Evolutionary conservation across 2,329 filamentous ascomycete species (phyloP), one percentile per base, ranked within the genome.

Genomic region (Hymenoscyphus albidus): DNA sequence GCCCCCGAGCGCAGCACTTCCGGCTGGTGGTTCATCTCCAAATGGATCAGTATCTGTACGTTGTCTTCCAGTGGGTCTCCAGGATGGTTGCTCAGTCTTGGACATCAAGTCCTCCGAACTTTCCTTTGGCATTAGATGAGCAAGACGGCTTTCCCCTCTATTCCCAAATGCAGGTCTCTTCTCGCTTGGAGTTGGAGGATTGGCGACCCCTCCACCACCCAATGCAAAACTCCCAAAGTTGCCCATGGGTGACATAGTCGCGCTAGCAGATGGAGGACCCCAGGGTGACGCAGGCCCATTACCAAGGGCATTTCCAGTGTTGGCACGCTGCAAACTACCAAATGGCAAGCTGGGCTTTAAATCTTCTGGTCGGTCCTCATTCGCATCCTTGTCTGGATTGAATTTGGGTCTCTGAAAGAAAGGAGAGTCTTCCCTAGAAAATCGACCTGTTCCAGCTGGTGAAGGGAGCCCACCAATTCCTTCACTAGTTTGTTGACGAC

Each of bases 181-280:
- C 62, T 96, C 92, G 3, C 83, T 80, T 7, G 81, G 78, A 38
- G 86, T 81, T 6, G 83, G 78, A 18, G 84, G 80, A 40, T 83
- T 81, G 38, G 81, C 79, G 2, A 85, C 77, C 58, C 79, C 78
- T 44, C 48, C 48, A 32, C 75, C 77, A 13, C 78, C 80, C 61
- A 96, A 77, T n/a, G 90, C 88, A 76, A 98, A 98, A 72, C 88
- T 95, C 12, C 94, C 94, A 77, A 99, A 99, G 27, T 88, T 88
- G 40, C 94, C 93, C 82, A 93, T 90, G 1, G 88, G 86, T 6
- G 88, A 84, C 70, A 91, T 86, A 13, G 86, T 84, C 55, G 88
- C 80, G 85, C 85, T 89, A 9, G 68, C 58, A 3, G 74, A 72
- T 7, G 77, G 70, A 18, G 76, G 70, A 32, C 78, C 78, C 81